These are phyloP conservation scores for Plantago coronopus DNA, from an alignment of 305 asterid species.

Conservation along the genomic window DNA sequence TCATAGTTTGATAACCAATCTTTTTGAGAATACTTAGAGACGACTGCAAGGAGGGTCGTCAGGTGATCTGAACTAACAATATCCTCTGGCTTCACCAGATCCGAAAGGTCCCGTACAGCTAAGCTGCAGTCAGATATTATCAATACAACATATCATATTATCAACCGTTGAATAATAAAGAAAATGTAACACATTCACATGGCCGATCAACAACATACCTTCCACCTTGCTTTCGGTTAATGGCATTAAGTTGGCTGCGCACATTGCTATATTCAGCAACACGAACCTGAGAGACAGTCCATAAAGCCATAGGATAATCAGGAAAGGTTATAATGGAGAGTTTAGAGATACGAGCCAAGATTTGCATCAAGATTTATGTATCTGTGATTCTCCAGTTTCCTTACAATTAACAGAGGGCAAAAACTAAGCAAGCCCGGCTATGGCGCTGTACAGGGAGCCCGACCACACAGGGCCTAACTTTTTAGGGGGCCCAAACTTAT, in stretches of 20 bases:
- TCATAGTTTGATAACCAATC: constrained; percentile 94
- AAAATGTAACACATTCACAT: background rate
- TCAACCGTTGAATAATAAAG: no score
- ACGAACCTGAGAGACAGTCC: constrained; percentile 66
- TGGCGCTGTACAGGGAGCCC: no score
- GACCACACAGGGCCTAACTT: no score
- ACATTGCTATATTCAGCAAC: constrained; percentile 82
- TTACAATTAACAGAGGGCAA: background rate
- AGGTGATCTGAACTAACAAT: constrained; percentile 78
- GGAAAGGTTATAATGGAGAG: constrained; percentile 9
- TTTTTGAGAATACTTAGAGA: constrained; percentile 86
- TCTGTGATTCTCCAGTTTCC: background rate
- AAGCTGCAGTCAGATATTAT: constrained; percentile 47
- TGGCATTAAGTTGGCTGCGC: constrained; percentile 94
- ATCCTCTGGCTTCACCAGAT: constrained; percentile 84
- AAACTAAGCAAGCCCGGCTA: no score
- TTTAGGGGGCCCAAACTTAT: no score
- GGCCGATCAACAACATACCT: constrained; percentile 49
- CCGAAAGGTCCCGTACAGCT: constrained; percentile 96
- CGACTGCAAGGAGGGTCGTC: constrained; percentile 79
- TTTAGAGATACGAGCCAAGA: background rate
- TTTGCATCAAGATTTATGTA: background rate
- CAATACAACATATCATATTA: constrained; percentile 3
- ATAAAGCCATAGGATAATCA: constrained; percentile 22
- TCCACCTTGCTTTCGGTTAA: constrained; percentile 87